Conservation (phyloP, 805 yeast species). For the Alloascoidea hylecoeti region DNA sequence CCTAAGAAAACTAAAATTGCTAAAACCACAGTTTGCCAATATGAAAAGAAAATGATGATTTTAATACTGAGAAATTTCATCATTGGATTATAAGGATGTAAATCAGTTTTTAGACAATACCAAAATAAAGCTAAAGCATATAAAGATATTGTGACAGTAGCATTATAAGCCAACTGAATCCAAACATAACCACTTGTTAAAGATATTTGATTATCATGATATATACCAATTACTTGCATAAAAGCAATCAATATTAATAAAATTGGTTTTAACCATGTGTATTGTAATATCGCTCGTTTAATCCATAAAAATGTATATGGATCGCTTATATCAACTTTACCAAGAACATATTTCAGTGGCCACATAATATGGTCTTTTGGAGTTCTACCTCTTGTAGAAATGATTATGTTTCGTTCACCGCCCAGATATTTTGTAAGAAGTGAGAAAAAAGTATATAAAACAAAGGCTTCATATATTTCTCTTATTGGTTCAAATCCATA, state of each 20-base stretch:
- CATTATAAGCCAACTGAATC: constrained; percentile 58
- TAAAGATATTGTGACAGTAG: constrained; percentile 68
- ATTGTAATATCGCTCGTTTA: constrained; percentile 81
- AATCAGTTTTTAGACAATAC: constrained; percentile 73
- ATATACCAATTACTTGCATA: constrained; percentile 31
- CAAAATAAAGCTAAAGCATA: constrained; percentile 85
- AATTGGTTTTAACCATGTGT: constrained; percentile 88
- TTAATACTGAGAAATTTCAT: constrained; percentile 90
- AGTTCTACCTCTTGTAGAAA: constrained; percentile 51
- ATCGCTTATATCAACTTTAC: constrained; percentile 69
- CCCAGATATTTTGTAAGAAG: constrained; percentile 74
- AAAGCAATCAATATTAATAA: constrained; percentile 43
- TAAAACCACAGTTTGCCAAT: constrained; percentile 79
- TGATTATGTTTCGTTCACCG: constrained; percentile 80
- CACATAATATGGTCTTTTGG: constrained; percentile 57
- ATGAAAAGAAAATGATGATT: constrained; percentile 90
- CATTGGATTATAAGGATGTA: constrained; percentile 74
- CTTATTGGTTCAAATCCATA: constrained; percentile 55
- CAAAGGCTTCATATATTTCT: constrained; percentile 93
- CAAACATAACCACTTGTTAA: constrained; percentile 40
- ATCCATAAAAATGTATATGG: constrained; percentile 65
- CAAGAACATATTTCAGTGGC: constrained; percentile 30
- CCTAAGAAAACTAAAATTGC: constrained; percentile 22
- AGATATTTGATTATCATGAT: constrained; percentile 36
- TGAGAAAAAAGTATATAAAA: constrained; percentile 84